Base-by-base conservation (phyloP, 2,329 filamentous ascomycete species). In the Cyphellophora attinorum region DNA sequence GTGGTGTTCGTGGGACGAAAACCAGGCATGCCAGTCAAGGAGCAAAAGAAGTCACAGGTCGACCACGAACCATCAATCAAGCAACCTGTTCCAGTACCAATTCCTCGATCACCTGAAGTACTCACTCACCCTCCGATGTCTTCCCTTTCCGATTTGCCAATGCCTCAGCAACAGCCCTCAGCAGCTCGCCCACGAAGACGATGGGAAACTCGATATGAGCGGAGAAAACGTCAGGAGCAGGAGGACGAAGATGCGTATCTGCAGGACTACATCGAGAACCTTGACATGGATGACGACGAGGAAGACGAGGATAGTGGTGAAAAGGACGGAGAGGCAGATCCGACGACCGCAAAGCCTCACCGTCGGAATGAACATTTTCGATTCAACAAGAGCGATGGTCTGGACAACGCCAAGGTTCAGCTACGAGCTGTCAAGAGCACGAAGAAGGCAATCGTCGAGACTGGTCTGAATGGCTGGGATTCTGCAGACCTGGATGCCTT, bases 211-310 rank as follows among this genome's bases (percentile, higher is more conserved):
- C 21, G 21, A 8, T n/a, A 25, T 25, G 21, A 25, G n/a, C 21
- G 21, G 8, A 8, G 21, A n/a, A 8, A n/a, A n/a, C 8, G 35
- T 14, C 17, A 27, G n/a, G 21, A 25, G n/a, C 8, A 25, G 21
- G 57, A 55, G 2, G 63, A 69, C 5, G 68, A 79, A 12, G 72
- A 77, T 25, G 70, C 66, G 1, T 62, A 76, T 27, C 59, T 78
- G 46, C 70, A 73, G 1, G 82, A 88, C 49, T 86, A 86, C 47
- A 78, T 85, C 35, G 55, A 51, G 14, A 61, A 62, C 31, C 54
- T 62, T 34, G 49, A 49, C 5, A 14, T 49, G 11, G 40, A 49
- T n/a, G 46, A 49, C 29, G 38, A 42, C 23, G 41, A 47, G 10
- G 46, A 55, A 19, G 45, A 50, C 29, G 38, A 47, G 10, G 39